Evolutionary conservation across 2,329 filamentous ascomycete genomes (phyloP), one percentile per base, ranked within the genome.

Genomic region (Ophiostoma sp.): DNA sequence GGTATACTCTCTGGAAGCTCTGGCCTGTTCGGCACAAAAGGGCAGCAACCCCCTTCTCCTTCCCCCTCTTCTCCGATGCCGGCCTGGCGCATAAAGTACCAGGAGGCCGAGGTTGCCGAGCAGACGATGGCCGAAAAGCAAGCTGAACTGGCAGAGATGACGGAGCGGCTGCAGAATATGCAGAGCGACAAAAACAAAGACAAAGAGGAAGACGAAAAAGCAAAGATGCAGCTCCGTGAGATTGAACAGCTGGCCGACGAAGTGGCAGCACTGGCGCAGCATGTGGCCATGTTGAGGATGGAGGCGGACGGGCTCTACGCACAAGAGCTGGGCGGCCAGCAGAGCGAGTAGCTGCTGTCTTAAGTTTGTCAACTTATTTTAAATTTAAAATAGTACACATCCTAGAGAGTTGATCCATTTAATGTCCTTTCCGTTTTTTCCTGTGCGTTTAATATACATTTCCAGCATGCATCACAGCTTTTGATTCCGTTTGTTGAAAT

Each of bases 291-390:
- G 70, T 70, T 84, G 69, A 76, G 78, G 71, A 72, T 83, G 6
- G 80, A 83, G 75, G 83, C 80, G 1, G 83, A 86, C 68, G 83
- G 81, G 74, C 79, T 81, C 72, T 82, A 82, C 72, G 83, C 82
- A 39, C 77, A 78, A 72, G 80, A 82, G 72, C 68, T 85, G 72
- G 81, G 74, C 15, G 75, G 76, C 66, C 75, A 77, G 71, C 76
- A 78, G 27, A 31, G 27, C 3, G 27, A 1, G 27, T 31, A 31
- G 27, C 27, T 31, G 27, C 27, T 31, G 27, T 31, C 27, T 31
- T 31, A 31, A 1, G 27, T 31, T 31, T 31, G 27, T 31, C 3
- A 31, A 31, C 27, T 31, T 31, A 3, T 1, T 31, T 31, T 31
- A 31, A 31, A 31, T 3, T 31, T 1, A 1, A 31, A 31, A 31